Evolutionary conservation across 495 filamentous ascomycete species (phyloP).

Genomic region (Xylaria sp.): DNA sequence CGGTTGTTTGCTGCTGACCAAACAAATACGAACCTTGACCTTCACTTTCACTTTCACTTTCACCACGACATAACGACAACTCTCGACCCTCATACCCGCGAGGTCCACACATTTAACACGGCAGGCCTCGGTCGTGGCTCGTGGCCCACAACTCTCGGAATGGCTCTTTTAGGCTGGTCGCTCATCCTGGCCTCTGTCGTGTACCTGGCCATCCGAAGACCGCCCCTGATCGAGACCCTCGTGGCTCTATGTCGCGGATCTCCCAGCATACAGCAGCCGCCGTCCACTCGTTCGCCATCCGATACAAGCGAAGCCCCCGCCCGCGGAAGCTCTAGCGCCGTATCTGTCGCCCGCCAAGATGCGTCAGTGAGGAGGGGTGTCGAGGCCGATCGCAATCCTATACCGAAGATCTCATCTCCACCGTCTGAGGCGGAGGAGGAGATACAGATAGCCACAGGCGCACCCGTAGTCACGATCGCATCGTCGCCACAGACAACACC

Average conservation of each 20-base stretch:
- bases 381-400: constrained; percentile 20
- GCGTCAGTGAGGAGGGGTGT: background rate
- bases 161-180: constrained; percentile 62
- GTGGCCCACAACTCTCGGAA: constrained; percentile 31
- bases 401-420: constrained; percentile 27
- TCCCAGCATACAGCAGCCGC: constrained; percentile 37
- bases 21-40: background rate
- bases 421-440: constrained; percentile 8
- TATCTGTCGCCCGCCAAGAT: background rate
- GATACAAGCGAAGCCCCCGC: background rate
- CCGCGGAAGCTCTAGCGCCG: background rate
- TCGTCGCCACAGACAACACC: constrained; percentile 48
- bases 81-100: background rate
- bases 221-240: constrained; percentile 45
- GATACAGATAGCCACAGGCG: background rate
- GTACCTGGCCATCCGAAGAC: constrained; percentile 56
- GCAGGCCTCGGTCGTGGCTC: background rate
- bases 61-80: background rate
- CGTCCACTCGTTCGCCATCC: constrained; percentile 34
- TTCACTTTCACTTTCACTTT: background rate
- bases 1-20: constrained; percentile 11
- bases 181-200: constrained; percentile 61
- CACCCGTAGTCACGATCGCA: constrained; percentile 14
- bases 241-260: constrained; percentile 34
- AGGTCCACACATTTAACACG: background rate